A percentile compares a stretch with the other conserved stretches of the same genome.
Evolutionary conservation across 768 basidiomycete species (phyloP).

Genomic region (Dentipellis fragilis): DNA sequence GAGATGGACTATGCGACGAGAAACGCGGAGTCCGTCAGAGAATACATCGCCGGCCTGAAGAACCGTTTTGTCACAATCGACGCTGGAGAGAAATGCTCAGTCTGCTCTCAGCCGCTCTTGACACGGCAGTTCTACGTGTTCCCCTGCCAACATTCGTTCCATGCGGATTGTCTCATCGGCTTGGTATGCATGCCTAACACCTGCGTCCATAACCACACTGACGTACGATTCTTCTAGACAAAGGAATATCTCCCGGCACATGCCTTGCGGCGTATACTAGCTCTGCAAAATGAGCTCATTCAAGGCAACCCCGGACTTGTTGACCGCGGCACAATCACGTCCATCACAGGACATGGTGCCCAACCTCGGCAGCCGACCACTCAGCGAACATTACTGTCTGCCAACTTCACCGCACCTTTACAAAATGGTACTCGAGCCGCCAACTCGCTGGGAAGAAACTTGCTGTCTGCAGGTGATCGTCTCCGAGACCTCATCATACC

Average conservation of each 20-base stretch:
- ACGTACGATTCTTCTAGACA: constrained; percentile 41
- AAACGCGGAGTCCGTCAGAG: constrained; percentile 87
- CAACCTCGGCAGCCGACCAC: constrained; percentile 34
- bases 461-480: constrained; percentile 83
- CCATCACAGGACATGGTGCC: constrained; percentile 7
- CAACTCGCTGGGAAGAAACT: constrained; percentile 62
- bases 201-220: too few species aligned
- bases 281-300: constrained; percentile 78
- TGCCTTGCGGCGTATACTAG: constrained; percentile 74
- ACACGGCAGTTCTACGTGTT: constrained; percentile 96
- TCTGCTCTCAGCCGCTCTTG: constrained; percentile 66
- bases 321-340: constrained; percentile 19
- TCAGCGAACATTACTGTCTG: constrained; percentile 64
- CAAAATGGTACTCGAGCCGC: constrained; percentile 59
- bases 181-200: constrained; percentile 47
- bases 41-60: constrained; percentile 76
- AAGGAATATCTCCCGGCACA: constrained; percentile 85
- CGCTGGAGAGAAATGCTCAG: constrained; percentile 75
- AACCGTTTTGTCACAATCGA: constrained; percentile 91
- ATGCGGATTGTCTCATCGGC: constrained; percentile 92
- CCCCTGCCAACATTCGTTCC: constrained; percentile 96
- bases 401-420: constrained; percentile 52
- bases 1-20: constrained; percentile 97
- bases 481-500: constrained; percentile 89
- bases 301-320: constrained; percentile 31